Evolutionary conservation across 345 rosid genomes (phyloP), one percentile per base, ranked within the genome.

Genomic region (Euclidium syriacum): DNA sequence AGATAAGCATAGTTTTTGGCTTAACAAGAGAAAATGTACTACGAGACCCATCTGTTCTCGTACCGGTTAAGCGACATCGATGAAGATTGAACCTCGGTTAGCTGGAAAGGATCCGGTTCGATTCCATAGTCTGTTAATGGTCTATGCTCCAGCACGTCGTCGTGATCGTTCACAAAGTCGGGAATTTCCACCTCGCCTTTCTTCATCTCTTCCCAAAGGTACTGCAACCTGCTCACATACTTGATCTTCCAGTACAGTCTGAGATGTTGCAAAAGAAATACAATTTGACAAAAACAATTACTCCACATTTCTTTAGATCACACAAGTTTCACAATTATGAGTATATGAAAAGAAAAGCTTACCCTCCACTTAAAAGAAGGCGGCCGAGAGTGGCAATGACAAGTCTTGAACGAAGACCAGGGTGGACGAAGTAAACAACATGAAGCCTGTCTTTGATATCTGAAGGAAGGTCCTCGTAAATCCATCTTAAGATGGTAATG

Each of bases 71-170:
- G 66, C 2, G 97, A 78, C 73, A 79, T 75, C 12, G 75, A 64
- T 54, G 87, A 52, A 52, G 64, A 39, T 2, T 90, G 88, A 36
- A 80, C 72, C 75, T 84, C 96, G 4, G 78, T 41, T 58, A 89
- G 65, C 48, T 81, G 79, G 38, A 82, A 74, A 33, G 85, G 90
- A 74, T 87, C 91, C 0, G 95, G 97, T 81, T 89, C 99, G 32
- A 85, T 89, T 29, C 99, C 99, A 65, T 94, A 94, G 67, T 89
- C 97, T 1, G 88, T 87, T 25, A 94, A 79, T 6, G 96, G 96
- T 66, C 99, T 86, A 74, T 80, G 81, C 81, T 89, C 96, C 0
- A 94, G 95, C 66, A 94, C 75, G 49, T 81, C 69, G 55, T 94
- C 99, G 27, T 84, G 99, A 40, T 62, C 66, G 18, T 75, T 73